Base-by-base conservation (phyloP, 106 monocot species). In the Gastrodia elata region DNA sequence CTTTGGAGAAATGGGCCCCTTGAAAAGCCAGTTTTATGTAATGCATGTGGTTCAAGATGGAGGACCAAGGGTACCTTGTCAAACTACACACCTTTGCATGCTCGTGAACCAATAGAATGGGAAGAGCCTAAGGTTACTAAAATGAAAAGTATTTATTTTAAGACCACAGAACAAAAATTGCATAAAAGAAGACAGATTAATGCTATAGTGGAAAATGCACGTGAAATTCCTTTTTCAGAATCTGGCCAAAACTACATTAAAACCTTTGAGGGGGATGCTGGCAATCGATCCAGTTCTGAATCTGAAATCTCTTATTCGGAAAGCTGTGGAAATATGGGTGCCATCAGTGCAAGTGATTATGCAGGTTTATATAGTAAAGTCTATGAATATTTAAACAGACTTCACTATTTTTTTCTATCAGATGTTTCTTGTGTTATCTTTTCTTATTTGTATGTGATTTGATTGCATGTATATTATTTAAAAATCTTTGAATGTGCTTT, bases 31-130 rank as follows among this genome's bases (percentile, higher is more conserved):
- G 85, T 99, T 70, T 75, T 99, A 39, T 99, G 98, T 77, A 99
- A 99, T 87, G 98, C 98, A 67, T 99, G 98, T 73, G 98, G 98
- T 71, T 93, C 98, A 22, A 91, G 98, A 75, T 99, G 98, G 98
- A 81, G 98, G 72, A 99, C 98, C 42, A 99, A 99, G 82, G 98
- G 98, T 76, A 83, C 93, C 68, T 78, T 99, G 77, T 71, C 77
- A 74, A 99, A 99, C 43, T 99, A 99, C 71, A 91, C 93, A 16
- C 98, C 98, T 36, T 58, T 93, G 61, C 98, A 99, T 80, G 88
- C 87, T 64, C 88, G 87, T 58, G 91, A 88, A 68, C 77, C 68
- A 74, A 38, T 85, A 69, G 97, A 93, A 42, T 68, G 74, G 27
- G 87, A 86, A 46, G 84, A 88, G 68, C 49, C 52, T 34, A 90